Conservation (phyloP, 2,329 filamentous ascomycete genomes). For the Fusarium nanum region DNA sequence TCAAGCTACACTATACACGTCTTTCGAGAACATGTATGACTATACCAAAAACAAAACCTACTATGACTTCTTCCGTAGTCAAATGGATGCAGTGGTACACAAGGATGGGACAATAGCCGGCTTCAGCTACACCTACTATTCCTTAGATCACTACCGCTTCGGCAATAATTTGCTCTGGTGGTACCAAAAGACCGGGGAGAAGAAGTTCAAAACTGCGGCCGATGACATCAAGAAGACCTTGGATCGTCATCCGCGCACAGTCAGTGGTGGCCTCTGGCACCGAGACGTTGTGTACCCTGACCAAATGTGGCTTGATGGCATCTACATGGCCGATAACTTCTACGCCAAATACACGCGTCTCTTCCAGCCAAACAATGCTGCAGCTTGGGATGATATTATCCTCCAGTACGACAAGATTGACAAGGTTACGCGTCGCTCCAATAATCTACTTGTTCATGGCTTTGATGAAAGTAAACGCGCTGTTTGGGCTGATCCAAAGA, state of each 20-base stretch:
- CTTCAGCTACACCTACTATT: constrained; percentile 61
- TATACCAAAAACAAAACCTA: constrained; percentile 56
- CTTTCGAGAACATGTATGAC: constrained; percentile 59
- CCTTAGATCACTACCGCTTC: constrained; percentile 63
- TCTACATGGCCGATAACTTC: constrained; percentile 61
- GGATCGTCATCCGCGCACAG: constrained; percentile 60
- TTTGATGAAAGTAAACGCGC: constrained; percentile 63
- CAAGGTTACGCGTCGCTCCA: constrained; percentile 53
- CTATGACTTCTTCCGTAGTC: constrained; percentile 56
- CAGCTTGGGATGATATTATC: constrained; percentile 58
- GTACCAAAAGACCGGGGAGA: constrained; percentile 58
- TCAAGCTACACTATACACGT: constrained; percentile 61
- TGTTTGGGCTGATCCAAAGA: constrained; percentile 62
- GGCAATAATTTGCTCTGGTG: constrained; percentile 64
- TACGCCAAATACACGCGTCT: constrained; percentile 55
- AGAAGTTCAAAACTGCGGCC: constrained; percentile 62
- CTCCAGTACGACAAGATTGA: constrained; percentile 60
- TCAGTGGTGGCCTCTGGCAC: constrained; percentile 66
- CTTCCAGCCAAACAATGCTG: constrained; percentile 52
- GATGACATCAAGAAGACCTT: constrained; percentile 58
- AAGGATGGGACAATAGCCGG: constrained; percentile 56
- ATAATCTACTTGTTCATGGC: constrained; percentile 62
- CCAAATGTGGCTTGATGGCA: constrained; percentile 69
- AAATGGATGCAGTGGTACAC: constrained; percentile 60
- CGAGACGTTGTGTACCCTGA: constrained; percentile 57